Evolutionary conservation across 2,329 filamentous ascomycete species (phyloP).

Genomic region (Phialemoniopsis sp.): DNA sequence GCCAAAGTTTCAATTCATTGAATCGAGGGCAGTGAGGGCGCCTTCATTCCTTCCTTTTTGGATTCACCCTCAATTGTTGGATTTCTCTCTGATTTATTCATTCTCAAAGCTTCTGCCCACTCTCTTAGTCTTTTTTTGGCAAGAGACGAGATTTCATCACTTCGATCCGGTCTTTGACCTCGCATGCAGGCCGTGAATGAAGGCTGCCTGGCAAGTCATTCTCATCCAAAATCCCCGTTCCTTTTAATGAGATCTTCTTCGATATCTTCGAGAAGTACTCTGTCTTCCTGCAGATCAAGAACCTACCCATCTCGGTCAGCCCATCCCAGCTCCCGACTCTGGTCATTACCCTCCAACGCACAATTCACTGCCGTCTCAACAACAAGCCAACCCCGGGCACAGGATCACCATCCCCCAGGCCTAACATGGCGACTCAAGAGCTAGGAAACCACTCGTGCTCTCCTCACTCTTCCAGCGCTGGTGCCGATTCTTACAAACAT

Average conservation of each 20-base stretch:
- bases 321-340: constrained; percentile 1
- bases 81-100: too few relatives aligned
- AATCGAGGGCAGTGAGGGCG: too few relatives aligned
- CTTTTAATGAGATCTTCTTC: too few relatives aligned
- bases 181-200: too few relatives aligned
- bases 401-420: neutral
- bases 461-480: constrained; percentile 46
- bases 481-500: constrained; percentile 49
- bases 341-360: too few relatives aligned
- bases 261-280: constrained; percentile 37
- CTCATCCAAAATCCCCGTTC: too few relatives aligned
- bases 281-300: constrained; percentile 22
- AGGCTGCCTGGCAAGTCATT: too few relatives aligned
- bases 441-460: constrained; percentile 38
- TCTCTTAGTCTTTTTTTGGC: too few relatives aligned
- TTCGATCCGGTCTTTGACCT: neutral
- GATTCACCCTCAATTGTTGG: too few relatives aligned
- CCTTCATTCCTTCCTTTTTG: too few relatives aligned
- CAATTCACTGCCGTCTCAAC: neutral
- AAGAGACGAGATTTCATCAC: neutral
- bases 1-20: too few relatives aligned
- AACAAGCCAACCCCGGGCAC: neutral
- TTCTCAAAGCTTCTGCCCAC: too few relatives aligned
- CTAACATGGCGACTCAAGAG: constrained; percentile 34
- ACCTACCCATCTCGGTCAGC: neutral